phyloP scores from a whole-genome alignment of 2,329 filamentous ascomycete species.

The Drechslera avenae region DNA sequence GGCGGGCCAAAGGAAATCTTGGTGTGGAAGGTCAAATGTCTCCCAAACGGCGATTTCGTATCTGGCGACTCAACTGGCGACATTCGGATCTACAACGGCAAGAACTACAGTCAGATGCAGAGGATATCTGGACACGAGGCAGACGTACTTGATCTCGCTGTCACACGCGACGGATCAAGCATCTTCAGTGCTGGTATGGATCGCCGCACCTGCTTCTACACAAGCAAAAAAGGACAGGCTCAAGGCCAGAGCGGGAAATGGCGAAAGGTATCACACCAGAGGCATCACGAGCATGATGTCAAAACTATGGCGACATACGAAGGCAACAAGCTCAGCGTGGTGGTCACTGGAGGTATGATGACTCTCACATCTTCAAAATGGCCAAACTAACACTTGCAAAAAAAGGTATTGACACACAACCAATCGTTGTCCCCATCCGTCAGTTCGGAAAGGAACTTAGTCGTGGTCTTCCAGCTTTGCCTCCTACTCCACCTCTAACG shows the following conservation, averaged over 20 bases:
- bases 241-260: conserved; percentile 61
- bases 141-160: conserved; percentile 86
- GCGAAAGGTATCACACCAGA: conserved; percentile 82
- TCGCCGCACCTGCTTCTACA: conserved; percentile 82
- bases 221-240: conserved; percentile 43
- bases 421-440: conserved; percentile 79
- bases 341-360: conserved; percentile 85
- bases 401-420: conserved; percentile 80
- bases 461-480: conserved; percentile 79
- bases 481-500: conserved; percentile 74
- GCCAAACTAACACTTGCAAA: neutral
- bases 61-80: conserved; percentile 95
- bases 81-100: conserved; percentile 90
- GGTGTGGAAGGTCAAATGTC: conserved; percentile 89
- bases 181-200: conserved; percentile 94
- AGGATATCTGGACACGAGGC: conserved; percentile 85
- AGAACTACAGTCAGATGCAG: conserved; percentile 86
- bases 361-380: neutral
- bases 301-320: conserved; percentile 94
- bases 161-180: conserved; percentile 76
- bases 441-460: conserved; percentile 81
- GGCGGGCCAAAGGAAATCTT: conserved; percentile 84
- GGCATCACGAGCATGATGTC: conserved; percentile 92
- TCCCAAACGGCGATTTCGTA: conserved; percentile 86
- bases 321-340: conserved; percentile 77